phyloP scores from a whole-genome alignment of 129 eudicot genomes.

The Arctium lappa region DNA sequence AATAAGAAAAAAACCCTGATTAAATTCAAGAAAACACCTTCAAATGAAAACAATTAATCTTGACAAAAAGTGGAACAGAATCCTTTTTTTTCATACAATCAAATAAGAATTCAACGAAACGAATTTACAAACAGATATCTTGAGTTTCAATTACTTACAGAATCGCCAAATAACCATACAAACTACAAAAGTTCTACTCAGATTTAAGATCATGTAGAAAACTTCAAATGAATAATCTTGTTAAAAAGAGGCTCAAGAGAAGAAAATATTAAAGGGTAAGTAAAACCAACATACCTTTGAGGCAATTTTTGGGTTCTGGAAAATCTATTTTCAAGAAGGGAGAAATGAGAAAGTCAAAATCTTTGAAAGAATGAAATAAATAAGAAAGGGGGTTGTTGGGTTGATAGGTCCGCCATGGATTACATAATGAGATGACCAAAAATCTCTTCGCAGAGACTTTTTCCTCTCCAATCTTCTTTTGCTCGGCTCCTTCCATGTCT shows the following conservation, averaged over 20 bases:
- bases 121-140: background rate
- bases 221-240: background rate
- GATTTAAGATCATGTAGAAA: background rate
- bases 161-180: background rate
- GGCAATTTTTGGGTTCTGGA: background rate
- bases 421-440: conserved; percentile 27
- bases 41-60: background rate
- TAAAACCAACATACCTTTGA: conserved; percentile 12
- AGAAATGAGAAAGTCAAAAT: conserved; percentile 7
- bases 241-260: background rate
- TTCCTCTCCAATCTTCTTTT: conserved; percentile 30
- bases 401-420: conserved; percentile 34
- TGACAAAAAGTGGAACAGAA: background rate
- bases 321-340: background rate
- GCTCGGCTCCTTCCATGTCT: conserved; percentile 11
- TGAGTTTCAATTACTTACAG: background rate
- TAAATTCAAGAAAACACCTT: background rate
- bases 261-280: background rate
- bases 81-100: background rate
- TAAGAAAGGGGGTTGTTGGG: conserved; percentile 17
- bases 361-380: background rate
- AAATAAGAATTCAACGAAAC: background rate
- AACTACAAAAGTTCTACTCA: background rate
- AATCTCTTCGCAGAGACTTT: conserved; percentile 45
- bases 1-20: conserved; percentile 1